These are phyloP conservation scores for Paraphaeosphaeria minitans DNA, from an alignment of 2,329 filamentous ascomycete species.

Conservation along the genomic window DNA sequence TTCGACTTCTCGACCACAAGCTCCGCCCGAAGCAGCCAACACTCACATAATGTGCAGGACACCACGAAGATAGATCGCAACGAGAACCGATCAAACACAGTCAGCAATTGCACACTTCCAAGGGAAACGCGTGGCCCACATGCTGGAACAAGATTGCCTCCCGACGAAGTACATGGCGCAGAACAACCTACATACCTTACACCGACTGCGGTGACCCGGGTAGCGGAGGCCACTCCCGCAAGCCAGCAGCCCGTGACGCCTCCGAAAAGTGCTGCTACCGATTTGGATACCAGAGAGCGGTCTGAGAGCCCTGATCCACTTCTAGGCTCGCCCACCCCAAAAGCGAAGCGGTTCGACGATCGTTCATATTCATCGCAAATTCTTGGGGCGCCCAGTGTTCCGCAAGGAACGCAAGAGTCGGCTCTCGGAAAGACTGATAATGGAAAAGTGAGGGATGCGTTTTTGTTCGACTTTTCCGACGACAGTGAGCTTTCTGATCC, in stretches of 20 bases:
- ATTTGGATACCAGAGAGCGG: slow-evolving; percentile 9
- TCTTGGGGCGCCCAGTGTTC: slow-evolving; percentile 9
- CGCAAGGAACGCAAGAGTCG: slow-evolving; percentile 9
- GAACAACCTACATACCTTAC: slow-evolving; percentile 15
- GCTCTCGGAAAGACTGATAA: neutral
- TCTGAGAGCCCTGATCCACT: slow-evolving; percentile 42
- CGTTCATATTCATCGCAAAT: slow-evolving; percentile 17
- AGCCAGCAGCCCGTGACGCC: neutral
- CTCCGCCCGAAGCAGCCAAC: slow-evolving; percentile 12
- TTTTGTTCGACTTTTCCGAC: slow-evolving; percentile 29
- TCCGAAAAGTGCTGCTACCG: neutral
- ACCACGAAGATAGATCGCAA: neutral
- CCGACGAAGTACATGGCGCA: neutral
- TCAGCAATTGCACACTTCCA: neutral
- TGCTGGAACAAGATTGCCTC: neutral
- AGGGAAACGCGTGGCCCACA: neutral
- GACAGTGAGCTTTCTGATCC: slow-evolving; percentile 33
- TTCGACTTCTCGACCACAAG: slow-evolving; percentile 28
- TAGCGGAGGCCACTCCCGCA: slow-evolving; percentile 2
- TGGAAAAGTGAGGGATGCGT: neutral
- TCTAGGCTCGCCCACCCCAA: slow-evolving; percentile 23
- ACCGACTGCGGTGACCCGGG: slow-evolving; percentile 30
- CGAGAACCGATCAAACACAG: neutral
- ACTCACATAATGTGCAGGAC: slow-evolving; percentile 28
- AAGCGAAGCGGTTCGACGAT: neutral